These are phyloP conservation scores for Anaeromyces robustus DNA, from an alignment of 192 early-diverging fungal species.

Conservation along the genomic window DNA sequence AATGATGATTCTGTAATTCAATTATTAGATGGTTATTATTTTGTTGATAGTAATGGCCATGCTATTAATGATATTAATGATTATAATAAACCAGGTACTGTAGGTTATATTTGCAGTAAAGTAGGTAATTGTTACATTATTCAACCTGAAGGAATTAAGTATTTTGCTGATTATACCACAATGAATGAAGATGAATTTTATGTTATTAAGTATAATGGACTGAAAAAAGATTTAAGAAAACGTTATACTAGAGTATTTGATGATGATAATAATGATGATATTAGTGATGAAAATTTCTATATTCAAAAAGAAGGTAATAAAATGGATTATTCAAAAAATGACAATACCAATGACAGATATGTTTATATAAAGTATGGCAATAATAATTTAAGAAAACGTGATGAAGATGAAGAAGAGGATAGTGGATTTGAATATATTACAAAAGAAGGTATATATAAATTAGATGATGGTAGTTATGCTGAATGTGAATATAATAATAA, in stretches of 20 bases:
- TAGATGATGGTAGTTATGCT: background rate
- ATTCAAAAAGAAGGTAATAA: too few species aligned
- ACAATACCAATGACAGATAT: too few species aligned
- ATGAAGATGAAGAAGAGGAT: background rate
- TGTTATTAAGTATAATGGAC: background rate
- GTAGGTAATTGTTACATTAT: background rate
- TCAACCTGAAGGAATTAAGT: background rate
- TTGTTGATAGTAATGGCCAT: background rate
- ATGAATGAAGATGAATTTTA: background rate
- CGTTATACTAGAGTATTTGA: too few species aligned
- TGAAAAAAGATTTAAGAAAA: too few species aligned
- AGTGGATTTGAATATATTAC: background rate
- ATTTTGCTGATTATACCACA: background rate
- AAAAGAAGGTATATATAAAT: background rate
- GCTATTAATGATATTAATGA: background rate
- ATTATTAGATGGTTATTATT: background rate
- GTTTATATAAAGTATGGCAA: too few species aligned
- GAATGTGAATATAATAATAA: background rate
- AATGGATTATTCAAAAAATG: too few species aligned
- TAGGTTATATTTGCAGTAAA: background rate
- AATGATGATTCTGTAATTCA: background rate
- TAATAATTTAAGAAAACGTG: background rate
- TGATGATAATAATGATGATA: background rate
- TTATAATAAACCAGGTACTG: background rate
- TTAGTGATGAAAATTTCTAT: background rate